Percentiles rank a stretch among this genome's conserved stretches.
These are phyloP conservation scores for Biscogniauxia sp. DNA, from an alignment of 2,329 filamentous ascomycete genomes.

Conservation along the genomic window DNA sequence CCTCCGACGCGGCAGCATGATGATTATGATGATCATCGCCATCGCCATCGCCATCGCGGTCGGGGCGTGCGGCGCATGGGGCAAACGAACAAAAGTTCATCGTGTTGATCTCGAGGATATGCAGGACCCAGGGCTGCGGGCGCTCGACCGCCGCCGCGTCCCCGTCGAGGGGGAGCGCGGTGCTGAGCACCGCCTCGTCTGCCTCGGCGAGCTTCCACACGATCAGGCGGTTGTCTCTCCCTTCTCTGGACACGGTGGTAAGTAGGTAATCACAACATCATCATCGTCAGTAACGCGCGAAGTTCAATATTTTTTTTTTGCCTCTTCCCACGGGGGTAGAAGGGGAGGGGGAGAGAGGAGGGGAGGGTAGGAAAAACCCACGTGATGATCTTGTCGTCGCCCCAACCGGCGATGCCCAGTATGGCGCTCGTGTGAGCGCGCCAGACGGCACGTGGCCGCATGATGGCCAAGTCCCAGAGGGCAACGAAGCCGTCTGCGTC, in stretches of 20 bases:
- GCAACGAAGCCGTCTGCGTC: slow-evolving; percentile 90
- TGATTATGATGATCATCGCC: no score
- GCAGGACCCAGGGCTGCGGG: slow-evolving; percentile 78
- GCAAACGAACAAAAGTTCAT: slow-evolving; percentile 93
- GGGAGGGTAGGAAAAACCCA: slow-evolving; percentile 55
- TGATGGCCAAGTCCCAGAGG: slow-evolving; percentile 79
- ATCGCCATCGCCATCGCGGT: slow-evolving; percentile 4
- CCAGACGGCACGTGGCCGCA: slow-evolving; percentile 83
- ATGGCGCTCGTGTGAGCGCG: slow-evolving; percentile 76
- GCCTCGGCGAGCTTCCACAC: slow-evolving; percentile 72
- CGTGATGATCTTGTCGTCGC: slow-evolving; percentile 75
- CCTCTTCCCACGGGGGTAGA: no score
- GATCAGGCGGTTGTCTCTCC: slow-evolving; percentile 80
- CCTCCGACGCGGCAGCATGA: slow-evolving; percentile 30
- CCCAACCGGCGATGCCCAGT: slow-evolving; percentile 72
- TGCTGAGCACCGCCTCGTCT: slow-evolving; percentile 65
- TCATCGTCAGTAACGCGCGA: slow-evolving; percentile 1
- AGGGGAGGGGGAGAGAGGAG: no score
- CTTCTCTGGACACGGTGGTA: slow-evolving; percentile 61
- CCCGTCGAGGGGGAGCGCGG: slow-evolving; percentile 67
- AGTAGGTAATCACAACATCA: slow-evolving; percentile 13
- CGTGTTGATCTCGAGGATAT: slow-evolving; percentile 82
- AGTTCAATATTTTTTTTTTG: no score
- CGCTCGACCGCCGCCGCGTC: slow-evolving; percentile 38
- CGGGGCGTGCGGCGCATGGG: slow-evolving; percentile 45